Evolutionary conservation across 768 basidiomycete genomes (phyloP).

Genomic region (Termitomyces eurrhizus): DNA sequence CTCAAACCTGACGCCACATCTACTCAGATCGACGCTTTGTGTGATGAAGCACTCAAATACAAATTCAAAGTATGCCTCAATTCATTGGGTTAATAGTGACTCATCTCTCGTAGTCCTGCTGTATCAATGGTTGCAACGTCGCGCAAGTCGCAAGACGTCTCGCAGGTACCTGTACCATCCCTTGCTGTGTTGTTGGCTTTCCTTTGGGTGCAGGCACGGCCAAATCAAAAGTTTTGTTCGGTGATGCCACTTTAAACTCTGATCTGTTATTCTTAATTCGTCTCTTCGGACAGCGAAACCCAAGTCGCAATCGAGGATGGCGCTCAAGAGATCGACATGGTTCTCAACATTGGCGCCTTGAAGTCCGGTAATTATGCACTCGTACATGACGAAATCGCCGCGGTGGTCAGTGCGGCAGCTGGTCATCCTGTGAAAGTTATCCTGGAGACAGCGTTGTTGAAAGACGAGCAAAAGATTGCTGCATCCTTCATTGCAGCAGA

Average conservation of each 20-base stretch:
- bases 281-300: slow-evolving; percentile 33
- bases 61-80: slow-evolving; percentile 41
- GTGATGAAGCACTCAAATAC: slow-evolving; percentile 43
- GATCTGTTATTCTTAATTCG: neutral
- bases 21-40: slow-evolving; percentile 41
- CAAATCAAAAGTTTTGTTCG: slow-evolving; percentile 42
- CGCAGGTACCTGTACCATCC: slow-evolving; percentile 30
- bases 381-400: slow-evolving; percentile 36
- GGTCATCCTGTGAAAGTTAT: slow-evolving; percentile 45
- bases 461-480: slow-evolving; percentile 41
- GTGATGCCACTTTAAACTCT: slow-evolving; percentile 1
- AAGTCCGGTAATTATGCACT: slow-evolving; percentile 32
- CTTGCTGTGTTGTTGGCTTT: slow-evolving; percentile 49
- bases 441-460: slow-evolving; percentile 45
- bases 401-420: slow-evolving; percentile 31
- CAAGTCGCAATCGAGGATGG: slow-evolving; percentile 41
- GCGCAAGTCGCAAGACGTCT: slow-evolving; percentile 37
- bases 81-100: neutral
- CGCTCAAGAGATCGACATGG: slow-evolving; percentile 50
- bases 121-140: slow-evolving; percentile 45
- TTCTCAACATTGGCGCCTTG: slow-evolving; percentile 45
- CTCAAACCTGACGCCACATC: slow-evolving; percentile 46
- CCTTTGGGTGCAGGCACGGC: slow-evolving; percentile 45
- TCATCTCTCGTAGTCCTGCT: slow-evolving; percentile 38
- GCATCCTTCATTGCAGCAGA: slow-evolving; percentile 44